Percentiles rank a stretch among this genome's conserved stretches.
Conservation (phyloP, 2,329 filamentous ascomycete species). For the Teratosphaeria nubilosa region DNA sequence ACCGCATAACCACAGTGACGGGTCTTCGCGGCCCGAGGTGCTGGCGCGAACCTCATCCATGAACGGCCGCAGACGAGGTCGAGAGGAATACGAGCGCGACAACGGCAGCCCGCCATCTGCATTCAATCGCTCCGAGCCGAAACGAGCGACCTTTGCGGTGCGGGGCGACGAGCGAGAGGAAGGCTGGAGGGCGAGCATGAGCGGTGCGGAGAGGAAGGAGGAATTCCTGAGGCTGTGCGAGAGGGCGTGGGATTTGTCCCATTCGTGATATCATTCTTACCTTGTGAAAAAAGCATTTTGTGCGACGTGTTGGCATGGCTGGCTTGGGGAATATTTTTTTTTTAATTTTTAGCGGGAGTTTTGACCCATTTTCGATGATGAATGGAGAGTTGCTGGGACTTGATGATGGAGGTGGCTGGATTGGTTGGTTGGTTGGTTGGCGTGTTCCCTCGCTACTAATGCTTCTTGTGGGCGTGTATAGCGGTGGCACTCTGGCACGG, state of each 20-base stretch:
- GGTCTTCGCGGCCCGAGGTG: constrained; percentile 19
- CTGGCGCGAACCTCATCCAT: constrained; percentile 35
- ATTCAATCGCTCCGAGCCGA: constrained; percentile 49
- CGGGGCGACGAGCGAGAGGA: constrained; percentile 17
- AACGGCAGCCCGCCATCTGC: constrained; percentile 65
- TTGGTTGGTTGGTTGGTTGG: not conserved
- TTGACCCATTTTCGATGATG: not conserved
- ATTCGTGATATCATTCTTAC: constrained; percentile 50
- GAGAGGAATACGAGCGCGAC: constrained; percentile 84
- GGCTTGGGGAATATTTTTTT: not conserved
- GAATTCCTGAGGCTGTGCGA: constrained; percentile 82
- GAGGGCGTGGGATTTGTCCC: constrained; percentile 92
- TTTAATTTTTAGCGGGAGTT: not conserved
- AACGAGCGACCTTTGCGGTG: constrained; percentile 27
- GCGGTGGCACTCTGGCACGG: not conserved
- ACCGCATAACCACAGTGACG: constrained; percentile 10
- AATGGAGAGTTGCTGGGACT: not conserved
- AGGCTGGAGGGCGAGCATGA: constrained; percentile 65
- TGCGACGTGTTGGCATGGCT: not conserved
- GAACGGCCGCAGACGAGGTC: constrained; percentile 61
- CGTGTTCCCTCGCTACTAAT: not conserved
- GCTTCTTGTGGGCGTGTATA: not conserved
- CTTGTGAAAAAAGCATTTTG: not conserved
- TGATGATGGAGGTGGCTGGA: not conserved
- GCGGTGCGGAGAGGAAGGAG: constrained; percentile 79